Evolutionary conservation across 1,284 basidiomycete species (phyloP), one percentile per base, ranked within the genome.

Genomic region (Puccinia sorghi): DNA sequence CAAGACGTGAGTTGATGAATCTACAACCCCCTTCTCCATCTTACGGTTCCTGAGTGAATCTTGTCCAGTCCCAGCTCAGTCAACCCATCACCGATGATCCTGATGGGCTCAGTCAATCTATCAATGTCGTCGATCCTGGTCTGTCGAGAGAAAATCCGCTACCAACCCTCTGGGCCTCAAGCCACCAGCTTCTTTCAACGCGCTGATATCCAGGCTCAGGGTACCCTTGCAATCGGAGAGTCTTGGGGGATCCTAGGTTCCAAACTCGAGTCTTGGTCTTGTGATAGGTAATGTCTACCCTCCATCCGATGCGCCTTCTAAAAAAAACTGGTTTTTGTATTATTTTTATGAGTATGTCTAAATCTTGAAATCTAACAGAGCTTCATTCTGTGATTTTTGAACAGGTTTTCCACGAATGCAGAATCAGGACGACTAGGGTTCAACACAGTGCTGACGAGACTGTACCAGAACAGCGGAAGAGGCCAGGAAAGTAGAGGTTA

Each of bases 81-180:
- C 56, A 39, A 48, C 39, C 57, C 32, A 12, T 13, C 61, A n/a
- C 63, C 74, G 12, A 76, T 76, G 63, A 52, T 76, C 37, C 74
- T 76, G 50, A 76, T 76, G 74, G 37, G 63, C 48, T 76, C 74
- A 27, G 64, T 76, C 17, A 76, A 76, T 57, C 63, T 76, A n/a
- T 54, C 74, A 9, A 76, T 76, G 74, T 76, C 74, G 13, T 76
- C 74, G 8, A 56, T 76, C 50, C 25, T 76, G 27, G 27, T 67
- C 41, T 76, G 74, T 43, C 57, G 61, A 41, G 74, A 76, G 27
- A 27, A 76, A 22, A 76, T 76, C 54, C 74, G 74, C 9, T 76
- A 76, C 54, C 63, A 76, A 46, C 32, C 32, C 15, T 56, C 48
- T 27, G 50, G 20, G 9, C 41, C 57, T 9, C 46, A 67, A 17